Base-by-base conservation (phyloP, 306 rosid genomes). In the Herpetospermum pedunculosum region DNA sequence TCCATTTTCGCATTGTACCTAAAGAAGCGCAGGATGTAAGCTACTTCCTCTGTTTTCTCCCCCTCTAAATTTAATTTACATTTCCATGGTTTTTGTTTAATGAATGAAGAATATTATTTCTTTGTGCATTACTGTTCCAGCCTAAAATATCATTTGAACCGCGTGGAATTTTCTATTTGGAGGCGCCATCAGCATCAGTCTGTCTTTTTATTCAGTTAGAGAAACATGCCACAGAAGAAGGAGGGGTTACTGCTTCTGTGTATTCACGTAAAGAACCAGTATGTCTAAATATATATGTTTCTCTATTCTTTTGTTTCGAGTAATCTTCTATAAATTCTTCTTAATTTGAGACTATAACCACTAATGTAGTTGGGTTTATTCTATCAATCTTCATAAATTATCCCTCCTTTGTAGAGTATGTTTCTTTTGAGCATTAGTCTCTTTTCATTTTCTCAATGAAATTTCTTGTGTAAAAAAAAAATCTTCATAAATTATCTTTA, bases 251-350 rank as follows among this genome's bases (percentile, higher is more conserved):
- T 14, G 79, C 97, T 82, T 89, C 97, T 62, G 99, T 89, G 78
- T 94, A 94, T 89, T 89, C 97, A 34, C 99, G 96, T 58, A 94
- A 94, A 89, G 99, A 94, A 79, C 85, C 92, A 50, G 99, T 93
- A 90, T 62, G 92, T 84, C 74, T 80, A 75, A 62, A 53, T 67
- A 57, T 43, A 44, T 75, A 32, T 46, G 62, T 77, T 55, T 21
- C 76, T 44, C 64, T 55, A 26, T 63, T 14, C 5, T 47, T 58
- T 18, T 34, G 15, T 62, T 63, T 26, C n/a, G 15, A 68, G 54
- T 23, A 5, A 14, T 14, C 72, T 67, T 26, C 37, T 41, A 7
- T 11, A 37, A 28, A 25, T 8, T 60, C 13, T 60, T 60, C 25
- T 32, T 60, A 30, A 4, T 60, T 60, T 30, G 23, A 32, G 16